Evolutionary conservation across 75 land plant genomes (phyloP).

Genomic region (Chamaecyparis obtusa): DNA sequence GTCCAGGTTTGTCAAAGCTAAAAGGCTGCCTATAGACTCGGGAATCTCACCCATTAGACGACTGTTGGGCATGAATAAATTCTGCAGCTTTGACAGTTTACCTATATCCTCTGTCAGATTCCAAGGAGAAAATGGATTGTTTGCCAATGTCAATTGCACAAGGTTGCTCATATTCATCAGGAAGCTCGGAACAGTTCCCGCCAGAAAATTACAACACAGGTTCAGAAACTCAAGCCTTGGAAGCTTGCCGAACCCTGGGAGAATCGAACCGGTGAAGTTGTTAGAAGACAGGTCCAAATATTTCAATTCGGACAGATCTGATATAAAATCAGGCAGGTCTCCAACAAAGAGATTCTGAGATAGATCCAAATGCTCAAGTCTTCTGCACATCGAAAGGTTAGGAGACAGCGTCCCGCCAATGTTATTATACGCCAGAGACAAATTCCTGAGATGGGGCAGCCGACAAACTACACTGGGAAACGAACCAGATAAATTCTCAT

Average conservation of each 20-base stretch:
- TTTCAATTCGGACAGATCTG: conserved; percentile 17
- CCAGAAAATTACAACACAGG: conserved; percentile 12
- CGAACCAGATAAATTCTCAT: conserved; percentile 4
- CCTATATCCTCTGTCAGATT: conserved; percentile 15
- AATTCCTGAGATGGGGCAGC: conserved; percentile 11
- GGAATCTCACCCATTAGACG: conserved; percentile 19
- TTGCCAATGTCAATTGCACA: background rate
- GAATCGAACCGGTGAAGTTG: conserved; percentile 19
- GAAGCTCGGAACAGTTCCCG: conserved; percentile 14
- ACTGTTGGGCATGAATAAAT: background rate
- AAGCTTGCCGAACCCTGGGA: conserved; percentile 10
- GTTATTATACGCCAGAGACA: conserved; percentile 13
- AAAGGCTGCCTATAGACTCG: conserved; percentile 15
- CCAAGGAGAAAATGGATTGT: conserved; percentile 10
- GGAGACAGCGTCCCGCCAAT: conserved; percentile 23
- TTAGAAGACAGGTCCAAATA: conserved; percentile 18
- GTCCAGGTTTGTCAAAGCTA: conserved; percentile 14
- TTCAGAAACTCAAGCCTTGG: conserved; percentile 10
- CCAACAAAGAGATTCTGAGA: conserved; percentile 13
- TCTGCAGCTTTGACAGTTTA: conserved; percentile 2
- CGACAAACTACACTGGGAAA: conserved; percentile 14
- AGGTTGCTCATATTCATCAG: conserved; percentile 11
- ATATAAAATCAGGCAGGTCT: background rate
- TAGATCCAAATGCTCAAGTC: conserved; percentile 14
- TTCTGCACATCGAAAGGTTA: conserved; percentile 18